phyloP scores from a whole-genome alignment of 2,329 filamentous ascomycete genomes.

The Talaromyces sp. region DNA sequence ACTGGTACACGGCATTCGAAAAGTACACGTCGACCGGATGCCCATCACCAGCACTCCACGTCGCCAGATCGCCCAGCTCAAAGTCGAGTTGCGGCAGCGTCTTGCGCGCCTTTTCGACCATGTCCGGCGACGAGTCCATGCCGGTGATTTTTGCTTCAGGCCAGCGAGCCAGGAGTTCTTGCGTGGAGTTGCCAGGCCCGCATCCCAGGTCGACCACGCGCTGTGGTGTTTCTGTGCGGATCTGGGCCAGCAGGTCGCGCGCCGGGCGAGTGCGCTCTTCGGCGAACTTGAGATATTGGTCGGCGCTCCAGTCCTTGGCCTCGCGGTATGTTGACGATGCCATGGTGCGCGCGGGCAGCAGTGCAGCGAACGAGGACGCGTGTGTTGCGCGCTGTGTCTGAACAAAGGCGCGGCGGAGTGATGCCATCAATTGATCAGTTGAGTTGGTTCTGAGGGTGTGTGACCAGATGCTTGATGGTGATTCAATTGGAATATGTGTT shows the following conservation, averaged over 20 bases:
- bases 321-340: slow-evolving; percentile 1
- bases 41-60: slow-evolving; percentile 27
- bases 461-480: no score
- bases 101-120: slow-evolving; percentile 47
- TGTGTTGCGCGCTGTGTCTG: neutral
- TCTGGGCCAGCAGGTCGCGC: slow-evolving; percentile 48
- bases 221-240: slow-evolving; percentile 37
- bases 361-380: neutral
- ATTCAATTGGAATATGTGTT: neutral
- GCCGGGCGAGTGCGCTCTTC: slow-evolving; percentile 50
- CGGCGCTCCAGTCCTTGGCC: slow-evolving; percentile 48
- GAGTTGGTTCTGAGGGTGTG: no score
- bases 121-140: slow-evolving; percentile 52
- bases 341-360: neutral
- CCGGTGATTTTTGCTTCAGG: slow-evolving; percentile 45
- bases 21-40: slow-evolving; percentile 43
- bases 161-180: slow-evolving; percentile 44
- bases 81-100: slow-evolving; percentile 43
- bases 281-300: slow-evolving; percentile 54
- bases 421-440: neutral
- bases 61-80: slow-evolving; percentile 40
- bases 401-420: neutral
- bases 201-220: slow-evolving; percentile 56
- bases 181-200: slow-evolving; percentile 56
- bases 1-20: slow-evolving; percentile 57